phyloP scores from a whole-genome alignment of 345 rosid species.

The Linum lewisii region DNA sequence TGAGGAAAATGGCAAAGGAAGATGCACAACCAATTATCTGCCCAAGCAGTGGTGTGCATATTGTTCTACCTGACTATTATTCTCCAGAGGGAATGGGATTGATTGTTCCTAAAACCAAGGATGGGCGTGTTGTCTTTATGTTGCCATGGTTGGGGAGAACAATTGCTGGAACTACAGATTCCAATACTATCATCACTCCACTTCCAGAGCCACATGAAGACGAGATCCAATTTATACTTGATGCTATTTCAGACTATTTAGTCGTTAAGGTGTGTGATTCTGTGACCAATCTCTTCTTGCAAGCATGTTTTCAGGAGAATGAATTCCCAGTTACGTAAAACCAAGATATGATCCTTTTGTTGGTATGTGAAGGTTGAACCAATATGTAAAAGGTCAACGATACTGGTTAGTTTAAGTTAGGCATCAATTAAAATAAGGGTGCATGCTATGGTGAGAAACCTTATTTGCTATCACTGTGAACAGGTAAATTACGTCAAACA shows the following conservation, averaged over 20 bases:
- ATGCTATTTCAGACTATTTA: constrained; percentile 88
- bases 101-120: constrained; percentile 98
- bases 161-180: constrained; percentile 95
- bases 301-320: background rate
- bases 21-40: constrained; percentile 66
- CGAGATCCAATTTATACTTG: constrained; percentile 93
- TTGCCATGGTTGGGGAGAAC: constrained; percentile 98
- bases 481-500: too few species aligned
- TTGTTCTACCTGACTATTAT: constrained; percentile 93
- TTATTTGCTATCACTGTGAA: too few species aligned
- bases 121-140: constrained; percentile 97
- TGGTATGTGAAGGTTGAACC: background rate
- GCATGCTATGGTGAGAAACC: too few species aligned
- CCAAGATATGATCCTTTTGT: background rate
- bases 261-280: constrained; percentile 52
- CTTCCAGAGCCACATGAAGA: constrained; percentile 98
- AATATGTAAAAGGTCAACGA: background rate
- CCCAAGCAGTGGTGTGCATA: constrained; percentile 96
- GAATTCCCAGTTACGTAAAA: too few species aligned
- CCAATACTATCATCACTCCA: constrained; percentile 58
- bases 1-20: constrained; percentile 72
- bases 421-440: too few species aligned
- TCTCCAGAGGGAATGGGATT: constrained; percentile 99
- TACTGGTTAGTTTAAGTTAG: too few species aligned
- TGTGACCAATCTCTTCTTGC: background rate